Percentiles rank a stretch among this genome's conserved stretches.
These are phyloP conservation scores for Ulvella scutata DNA, from an alignment of 139 green algal species.

Conservation along the genomic window DNA sequence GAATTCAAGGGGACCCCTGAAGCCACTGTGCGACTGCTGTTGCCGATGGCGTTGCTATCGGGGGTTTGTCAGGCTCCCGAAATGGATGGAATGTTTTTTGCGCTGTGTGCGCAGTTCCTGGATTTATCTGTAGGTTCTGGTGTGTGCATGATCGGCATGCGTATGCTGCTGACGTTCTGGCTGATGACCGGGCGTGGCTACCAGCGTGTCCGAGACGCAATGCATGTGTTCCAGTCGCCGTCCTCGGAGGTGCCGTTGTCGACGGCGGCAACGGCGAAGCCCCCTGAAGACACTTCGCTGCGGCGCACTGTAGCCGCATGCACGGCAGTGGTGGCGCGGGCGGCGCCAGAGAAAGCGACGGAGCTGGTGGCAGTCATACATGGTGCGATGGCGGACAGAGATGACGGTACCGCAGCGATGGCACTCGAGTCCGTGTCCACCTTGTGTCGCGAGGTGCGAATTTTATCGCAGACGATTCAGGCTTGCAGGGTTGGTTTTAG, in stretches of 20 bases:
- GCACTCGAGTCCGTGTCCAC: background rate
- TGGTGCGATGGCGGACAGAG: background rate
- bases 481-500: no score
- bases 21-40: background rate
- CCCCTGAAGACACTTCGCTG: no score
- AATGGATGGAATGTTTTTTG: background rate
- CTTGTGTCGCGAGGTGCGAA: background rate
- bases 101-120: background rate
- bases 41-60: background rate
- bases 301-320: background rate
- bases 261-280: background rate
- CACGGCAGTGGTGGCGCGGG: background rate
- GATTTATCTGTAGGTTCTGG: background rate
- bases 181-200: background rate
- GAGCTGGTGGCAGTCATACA: background rate
- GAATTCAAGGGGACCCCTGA: background rate
- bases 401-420: background rate
- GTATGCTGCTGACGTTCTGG: background rate
- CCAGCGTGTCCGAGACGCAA: background rate
- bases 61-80: background rate
- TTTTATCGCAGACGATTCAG: no score
- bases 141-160: background rate
- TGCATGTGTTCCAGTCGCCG: background rate
- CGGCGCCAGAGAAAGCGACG: background rate
- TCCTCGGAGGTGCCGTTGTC: background rate